Percentiles rank a stretch among this genome's conserved stretches.
Conservation (phyloP, 495 filamentous ascomycete species). For the Pseudomonodictys pantanalensis region DNA sequence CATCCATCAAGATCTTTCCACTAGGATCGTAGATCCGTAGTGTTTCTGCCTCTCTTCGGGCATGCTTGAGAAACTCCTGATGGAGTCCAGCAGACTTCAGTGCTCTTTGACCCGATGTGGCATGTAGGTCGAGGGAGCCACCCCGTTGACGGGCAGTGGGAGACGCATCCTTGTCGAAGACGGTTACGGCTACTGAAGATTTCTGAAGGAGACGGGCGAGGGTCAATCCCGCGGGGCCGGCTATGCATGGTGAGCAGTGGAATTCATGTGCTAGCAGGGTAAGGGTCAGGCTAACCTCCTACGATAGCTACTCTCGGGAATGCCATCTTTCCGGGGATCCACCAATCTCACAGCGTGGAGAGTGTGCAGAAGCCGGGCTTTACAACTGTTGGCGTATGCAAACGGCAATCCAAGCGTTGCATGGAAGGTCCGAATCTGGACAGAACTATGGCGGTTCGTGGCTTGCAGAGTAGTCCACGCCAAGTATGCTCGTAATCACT, state of each 20-base stretch:
- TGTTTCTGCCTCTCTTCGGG: background rate
- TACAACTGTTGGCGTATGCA: too few species aligned
- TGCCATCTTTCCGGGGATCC: too few species aligned
- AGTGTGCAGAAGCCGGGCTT: too few species aligned
- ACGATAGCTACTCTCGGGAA: too few species aligned
- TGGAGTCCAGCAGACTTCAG: background rate
- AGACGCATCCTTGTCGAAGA: background rate
- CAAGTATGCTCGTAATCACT: too few species aligned
- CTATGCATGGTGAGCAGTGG: background rate
- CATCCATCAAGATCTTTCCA: background rate
- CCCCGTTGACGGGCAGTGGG: background rate
- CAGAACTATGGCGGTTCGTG: too few species aligned
- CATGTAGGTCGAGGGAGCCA: background rate
- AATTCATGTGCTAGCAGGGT: slow-evolving; percentile 14
- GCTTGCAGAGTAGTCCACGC: too few species aligned
- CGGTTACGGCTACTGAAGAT: background rate
- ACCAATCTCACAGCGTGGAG: too few species aligned
- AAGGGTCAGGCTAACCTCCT: too few species aligned
- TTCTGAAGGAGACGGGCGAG: background rate
- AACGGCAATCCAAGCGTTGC: too few species aligned
- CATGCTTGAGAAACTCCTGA: background rate
- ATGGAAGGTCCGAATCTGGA: too few species aligned
- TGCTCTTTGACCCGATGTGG: background rate
- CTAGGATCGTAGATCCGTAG: background rate
- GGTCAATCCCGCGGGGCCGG: background rate